Percentiles rank a stretch among this genome's conserved stretches.
phyloP scores from a whole-genome alignment of 805 yeast genomes.

The Candida xyloterini region DNA sequence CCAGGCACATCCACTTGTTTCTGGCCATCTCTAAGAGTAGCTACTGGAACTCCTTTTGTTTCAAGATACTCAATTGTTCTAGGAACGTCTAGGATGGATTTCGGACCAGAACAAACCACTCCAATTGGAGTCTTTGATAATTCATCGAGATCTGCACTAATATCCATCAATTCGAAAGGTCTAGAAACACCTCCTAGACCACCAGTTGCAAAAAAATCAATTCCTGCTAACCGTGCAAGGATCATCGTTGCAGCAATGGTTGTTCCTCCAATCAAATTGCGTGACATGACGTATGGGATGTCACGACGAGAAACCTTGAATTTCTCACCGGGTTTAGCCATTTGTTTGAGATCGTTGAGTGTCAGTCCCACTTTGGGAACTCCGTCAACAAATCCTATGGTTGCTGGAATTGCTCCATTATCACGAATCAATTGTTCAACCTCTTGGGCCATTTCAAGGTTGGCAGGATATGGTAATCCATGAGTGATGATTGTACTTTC shows the following conservation, averaged over 20 bases:
- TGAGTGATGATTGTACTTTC: conserved; percentile 89
- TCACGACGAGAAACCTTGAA: conserved; percentile 79
- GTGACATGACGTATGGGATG: conserved; percentile 66
- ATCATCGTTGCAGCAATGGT: conserved; percentile 90
- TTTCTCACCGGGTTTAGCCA: conserved; percentile 41
- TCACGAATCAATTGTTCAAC: conserved; percentile 63
- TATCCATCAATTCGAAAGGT: conserved; percentile 71
- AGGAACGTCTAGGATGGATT: conserved; percentile 75
- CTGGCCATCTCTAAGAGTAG: conserved; percentile 43
- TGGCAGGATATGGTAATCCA: conserved; percentile 81
- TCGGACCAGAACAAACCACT: conserved; percentile 93
- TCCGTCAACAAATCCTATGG: conserved; percentile 76
- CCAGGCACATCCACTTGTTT: conserved; percentile 66
- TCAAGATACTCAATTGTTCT: conserved; percentile 83
- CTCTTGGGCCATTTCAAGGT: conserved; percentile 63
- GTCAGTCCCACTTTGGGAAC: conserved; percentile 65
- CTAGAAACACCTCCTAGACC: conserved; percentile 92
- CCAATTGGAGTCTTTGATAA: conserved; percentile 78
- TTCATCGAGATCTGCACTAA: conserved; percentile 86
- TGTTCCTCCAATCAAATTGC: conserved; percentile 73
- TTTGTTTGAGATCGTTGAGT: conserved; percentile 42
- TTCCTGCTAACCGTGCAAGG: conserved; percentile 69
- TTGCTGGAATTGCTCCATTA: conserved; percentile 77
- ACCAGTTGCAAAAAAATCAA: conserved; percentile 86
- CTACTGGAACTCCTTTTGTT: conserved; percentile 86